Conservation (phyloP, 108 stramenopile species). For the Chaetoceros tenuissimus region DNA sequence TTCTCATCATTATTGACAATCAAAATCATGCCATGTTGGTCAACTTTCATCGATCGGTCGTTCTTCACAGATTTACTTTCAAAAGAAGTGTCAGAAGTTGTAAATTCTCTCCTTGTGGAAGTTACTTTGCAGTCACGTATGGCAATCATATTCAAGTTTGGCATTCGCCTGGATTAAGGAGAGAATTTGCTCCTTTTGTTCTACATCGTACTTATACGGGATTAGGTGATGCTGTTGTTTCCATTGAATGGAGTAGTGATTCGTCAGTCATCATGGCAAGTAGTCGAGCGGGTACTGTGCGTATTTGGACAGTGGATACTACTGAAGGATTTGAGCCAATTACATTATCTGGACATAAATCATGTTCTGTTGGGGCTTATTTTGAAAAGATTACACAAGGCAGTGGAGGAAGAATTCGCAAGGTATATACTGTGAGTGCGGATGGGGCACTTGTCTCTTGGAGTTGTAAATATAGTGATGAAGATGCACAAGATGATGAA, state of each 20-base stretch:
- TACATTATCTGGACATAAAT: slow-evolving; percentile 81
- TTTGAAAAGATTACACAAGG: slow-evolving; percentile 43
- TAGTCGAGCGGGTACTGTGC: slow-evolving; percentile 72
- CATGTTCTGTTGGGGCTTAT: slow-evolving; percentile 59
- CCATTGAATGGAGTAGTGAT: slow-evolving; percentile 85
- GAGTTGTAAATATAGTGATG: slow-evolving; percentile 47
- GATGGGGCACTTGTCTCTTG: slow-evolving; percentile 92
- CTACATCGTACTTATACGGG: slow-evolving; percentile 90
- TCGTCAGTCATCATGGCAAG: slow-evolving; percentile 76
- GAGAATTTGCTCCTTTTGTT: slow-evolving; percentile 90
- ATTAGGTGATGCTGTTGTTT: slow-evolving; percentile 70
- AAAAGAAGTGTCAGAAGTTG: slow-evolving; percentile 72
- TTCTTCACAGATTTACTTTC: slow-evolving; percentile 91
- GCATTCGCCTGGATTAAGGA: slow-evolving; percentile 73
- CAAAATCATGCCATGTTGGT: slow-evolving; percentile 67
- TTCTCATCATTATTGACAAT: slow-evolving; percentile 82
- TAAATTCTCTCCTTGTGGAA: slow-evolving; percentile 84
- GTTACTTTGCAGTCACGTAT: slow-evolving; percentile 81
- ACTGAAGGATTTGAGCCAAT: slow-evolving; percentile 67
- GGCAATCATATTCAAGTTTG: slow-evolving; percentile 94
- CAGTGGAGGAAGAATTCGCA: slow-evolving; percentile 23
- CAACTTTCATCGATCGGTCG: slow-evolving; percentile 74
- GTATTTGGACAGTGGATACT: slow-evolving; percentile 85
- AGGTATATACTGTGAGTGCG: slow-evolving; percentile 64
- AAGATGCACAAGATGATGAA: slow-evolving; percentile 11